Evolutionary conservation across 1,139 yeast genomes (phyloP), one percentile per base, ranked within the genome.

Genomic region (Meyerozyma sp.): DNA sequence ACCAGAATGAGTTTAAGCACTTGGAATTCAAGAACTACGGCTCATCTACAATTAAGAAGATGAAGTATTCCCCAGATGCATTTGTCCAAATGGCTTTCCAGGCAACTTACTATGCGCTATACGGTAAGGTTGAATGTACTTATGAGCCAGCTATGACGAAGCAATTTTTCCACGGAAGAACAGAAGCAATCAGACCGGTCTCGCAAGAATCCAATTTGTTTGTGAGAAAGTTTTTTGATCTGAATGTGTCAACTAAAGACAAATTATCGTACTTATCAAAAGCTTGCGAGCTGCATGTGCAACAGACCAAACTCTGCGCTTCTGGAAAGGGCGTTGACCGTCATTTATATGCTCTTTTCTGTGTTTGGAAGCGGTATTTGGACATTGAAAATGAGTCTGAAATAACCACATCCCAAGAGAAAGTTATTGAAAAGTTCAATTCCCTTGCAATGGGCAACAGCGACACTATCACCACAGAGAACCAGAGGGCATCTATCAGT

Each of bases 71-170:
- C 5, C 97, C 97, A 0, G 97, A 90, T 70, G 97, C 97, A 0
- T 90, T 86, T 65, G 85, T 86, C 39, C 97, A 90, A 64, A 89
- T 90, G 94, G 86, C 91, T 16, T 89, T 89, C 72, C 97, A 90
- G 63, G 89, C 94, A 4, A 89, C 96, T 9, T 90, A 89, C 63
- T 90, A 88, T 59, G 94, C 96, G 0, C 74, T 90, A 42, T 90
- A 90, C 60, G 97, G 97, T 39, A 86, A 86, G 58, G 94, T 89
- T 36, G 97, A 89, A 61, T 87, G 95, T 54, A 88, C 96, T 11
- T 90, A 90, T 62, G 97, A 90, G 65, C 97, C 97, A 3, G 96
- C 96, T 10, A 90, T 90, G 97, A 90, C 96, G 2, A 90, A 90
- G 62, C 73, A 73, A 46, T 90, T 82, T 58, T 76, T 83, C 51